Base-by-base conservation (phyloP, 129 eudicot species). In the Deinandra increscens region DNA sequence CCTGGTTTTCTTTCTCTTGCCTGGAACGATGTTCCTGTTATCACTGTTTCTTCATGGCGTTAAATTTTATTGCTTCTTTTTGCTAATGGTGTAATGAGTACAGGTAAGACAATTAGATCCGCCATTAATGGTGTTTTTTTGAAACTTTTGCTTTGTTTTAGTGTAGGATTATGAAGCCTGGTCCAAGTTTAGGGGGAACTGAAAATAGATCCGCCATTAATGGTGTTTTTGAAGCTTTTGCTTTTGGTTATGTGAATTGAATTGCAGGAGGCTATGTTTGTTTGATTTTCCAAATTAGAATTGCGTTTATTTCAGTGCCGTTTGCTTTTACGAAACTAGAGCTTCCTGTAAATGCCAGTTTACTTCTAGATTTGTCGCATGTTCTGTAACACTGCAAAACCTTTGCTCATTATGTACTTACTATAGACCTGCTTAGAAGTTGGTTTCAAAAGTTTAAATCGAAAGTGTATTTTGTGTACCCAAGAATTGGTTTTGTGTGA, bases 1-100 rank as follows among this genome's bases (percentile, higher is more conserved):
- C 79, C 88, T 67, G 97, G 96, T 33, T 89, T 89, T 74, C 84
- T 94, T 2, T 89, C 92, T 8, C 81, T 94, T 15, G 97, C 99
- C 26, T 94, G 99, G 99, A 85, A 89, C 29, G 81, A 80, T 83
- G 83, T 85, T 6, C 92, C 94, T 58, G 75, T 94, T 10, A 80
- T 94, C 66, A 94, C 83, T 76, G 93, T 94, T 68, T 94, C 99
- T 68, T 94, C 99, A 0, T 94, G 99, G 99, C 90, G 84, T 76
- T 92, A 74, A 75, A 11, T 51, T 74, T 59, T 60, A 39, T 0
- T 34, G 42, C 42, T 14, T 46, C 23, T 49, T 69, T 50, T 69
- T 39, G 70, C 13, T 51, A 31, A 38, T 61, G 71, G 71, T 69
- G 65, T 69, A 60, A 48, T 69, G 70, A 48, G 80, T 76, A 68